Evolutionary conservation across 352 stramenopile genomes (phyloP).

Genomic region (Phytopythium mirpurense): DNA sequence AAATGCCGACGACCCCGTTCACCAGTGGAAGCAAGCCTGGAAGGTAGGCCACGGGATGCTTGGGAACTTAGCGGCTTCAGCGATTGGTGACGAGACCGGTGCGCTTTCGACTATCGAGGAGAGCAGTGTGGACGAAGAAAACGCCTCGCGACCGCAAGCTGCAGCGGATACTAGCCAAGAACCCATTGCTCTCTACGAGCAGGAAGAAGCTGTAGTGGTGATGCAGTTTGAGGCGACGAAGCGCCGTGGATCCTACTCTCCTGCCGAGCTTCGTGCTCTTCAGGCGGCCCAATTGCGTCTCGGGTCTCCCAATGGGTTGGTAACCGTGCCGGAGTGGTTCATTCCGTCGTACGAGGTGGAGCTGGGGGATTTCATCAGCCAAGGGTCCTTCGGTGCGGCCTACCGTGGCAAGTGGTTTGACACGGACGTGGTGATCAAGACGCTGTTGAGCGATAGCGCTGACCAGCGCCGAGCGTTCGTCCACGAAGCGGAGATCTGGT

Average conservation of each 20-base stretch:
- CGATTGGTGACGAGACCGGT: background rate
- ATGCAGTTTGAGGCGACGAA: background rate
- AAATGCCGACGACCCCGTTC: background rate
- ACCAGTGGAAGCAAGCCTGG: background rate
- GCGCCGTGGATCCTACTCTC: background rate
- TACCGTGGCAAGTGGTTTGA: constrained; percentile 25
- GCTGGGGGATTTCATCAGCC: constrained; percentile 18
- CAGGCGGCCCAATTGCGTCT: background rate
- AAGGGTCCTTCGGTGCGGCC: constrained; percentile 17
- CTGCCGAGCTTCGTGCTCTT: background rate
- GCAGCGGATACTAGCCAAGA: background rate
- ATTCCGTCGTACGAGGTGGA: constrained; percentile 26
- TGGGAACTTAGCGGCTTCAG: background rate
- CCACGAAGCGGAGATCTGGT: constrained; percentile 27
- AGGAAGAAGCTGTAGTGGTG: background rate
- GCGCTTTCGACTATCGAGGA: background rate
- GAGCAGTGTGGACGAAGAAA: background rate
- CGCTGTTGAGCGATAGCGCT: constrained; percentile 2
- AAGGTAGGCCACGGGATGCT: background rate
- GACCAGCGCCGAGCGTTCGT: constrained; percentile 10
- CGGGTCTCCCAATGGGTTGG: background rate
- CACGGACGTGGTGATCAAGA: constrained; percentile 22
- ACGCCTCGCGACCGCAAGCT: background rate
- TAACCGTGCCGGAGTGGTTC: constrained; percentile 14
- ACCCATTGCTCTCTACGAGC: background rate